Evolutionary conservation across 1,139 yeast genomes (phyloP).

Genomic region (Ashbya aceris): DNA sequence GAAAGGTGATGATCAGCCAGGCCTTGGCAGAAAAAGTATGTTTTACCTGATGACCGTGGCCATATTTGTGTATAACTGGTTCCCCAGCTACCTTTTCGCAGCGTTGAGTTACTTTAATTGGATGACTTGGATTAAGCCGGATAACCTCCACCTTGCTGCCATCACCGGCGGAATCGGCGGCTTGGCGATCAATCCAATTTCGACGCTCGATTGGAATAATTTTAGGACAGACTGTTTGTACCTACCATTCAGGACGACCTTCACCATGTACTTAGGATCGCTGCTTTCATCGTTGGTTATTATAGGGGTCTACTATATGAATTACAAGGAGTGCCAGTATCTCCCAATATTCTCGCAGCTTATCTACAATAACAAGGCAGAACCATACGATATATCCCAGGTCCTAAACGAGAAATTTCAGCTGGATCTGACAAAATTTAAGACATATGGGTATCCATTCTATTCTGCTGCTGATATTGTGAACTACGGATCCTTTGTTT

Average conservation of each 20-base stretch:
- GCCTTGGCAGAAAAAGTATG: constrained; percentile 38
- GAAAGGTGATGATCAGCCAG: constrained; percentile 36
- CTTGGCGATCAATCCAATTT: constrained; percentile 47
- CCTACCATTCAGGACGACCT: too few species aligned
- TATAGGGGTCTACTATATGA: constrained; percentile 40
- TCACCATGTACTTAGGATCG: too few species aligned
- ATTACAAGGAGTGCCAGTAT: constrained; percentile 43
- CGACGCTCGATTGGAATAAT: constrained; percentile 47
- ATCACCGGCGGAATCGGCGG: constrained; percentile 46
- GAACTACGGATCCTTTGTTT: constrained; percentile 48
- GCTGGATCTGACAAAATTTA: constrained; percentile 36
- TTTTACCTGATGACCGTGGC: constrained; percentile 35
- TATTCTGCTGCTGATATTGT: constrained; percentile 50
- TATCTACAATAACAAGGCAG: constrained; percentile 42
- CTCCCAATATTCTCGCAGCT: constrained; percentile 46
- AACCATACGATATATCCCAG: constrained; percentile 34
- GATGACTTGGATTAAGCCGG: constrained; percentile 56
- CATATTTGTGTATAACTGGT: constrained; percentile 46
- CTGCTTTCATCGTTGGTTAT: constrained; percentile 36
- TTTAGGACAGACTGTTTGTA: too few species aligned
- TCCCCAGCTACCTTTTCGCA: constrained; percentile 35
- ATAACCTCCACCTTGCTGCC: constrained; percentile 43
- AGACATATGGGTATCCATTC: constrained; percentile 45
- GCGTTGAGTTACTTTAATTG: constrained; percentile 40
- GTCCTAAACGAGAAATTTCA: constrained; percentile 35